Evolutionary conservation across 495 filamentous ascomycete species (phyloP).

Genomic region (Trichoderma parareesei): DNA sequence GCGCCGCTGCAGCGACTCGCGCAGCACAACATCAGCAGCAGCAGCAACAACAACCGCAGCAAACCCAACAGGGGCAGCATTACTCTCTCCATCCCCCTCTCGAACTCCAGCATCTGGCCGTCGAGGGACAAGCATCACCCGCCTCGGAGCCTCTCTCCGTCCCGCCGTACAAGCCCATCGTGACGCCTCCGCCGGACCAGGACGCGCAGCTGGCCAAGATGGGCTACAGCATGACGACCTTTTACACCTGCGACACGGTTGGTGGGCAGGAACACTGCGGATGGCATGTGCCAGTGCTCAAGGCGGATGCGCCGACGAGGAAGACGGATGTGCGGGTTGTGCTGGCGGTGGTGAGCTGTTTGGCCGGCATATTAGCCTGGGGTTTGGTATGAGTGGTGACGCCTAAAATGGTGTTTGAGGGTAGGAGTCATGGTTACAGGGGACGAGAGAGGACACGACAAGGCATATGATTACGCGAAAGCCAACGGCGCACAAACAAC

Average conservation of each 20-base stretch:
- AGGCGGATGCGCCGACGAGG: slow-evolving; percentile 15
- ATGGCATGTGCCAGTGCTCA: slow-evolving; percentile 35
- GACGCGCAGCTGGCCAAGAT: slow-evolving; percentile 12
- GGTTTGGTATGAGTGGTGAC: neutral
- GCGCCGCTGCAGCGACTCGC: neutral
- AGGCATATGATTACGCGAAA: too few relatives aligned
- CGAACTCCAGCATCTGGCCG: slow-evolving; percentile 5
- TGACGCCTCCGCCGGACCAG: neutral
- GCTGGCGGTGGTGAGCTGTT: neutral
- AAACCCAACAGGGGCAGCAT: neutral
- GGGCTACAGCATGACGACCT: slow-evolving; percentile 32
- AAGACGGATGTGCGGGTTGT: neutral
- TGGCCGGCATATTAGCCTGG: slow-evolving; percentile 3
- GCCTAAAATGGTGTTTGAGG: neutral
- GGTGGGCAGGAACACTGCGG: slow-evolving; percentile 31
- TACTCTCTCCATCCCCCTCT: neutral
- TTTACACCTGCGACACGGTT: slow-evolving; percentile 32
- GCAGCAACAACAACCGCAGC: neutral
- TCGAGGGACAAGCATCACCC: neutral
- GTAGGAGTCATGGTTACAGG: neutral
- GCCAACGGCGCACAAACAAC: too few relatives aligned
- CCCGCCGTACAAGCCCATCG: slow-evolving; percentile 2
- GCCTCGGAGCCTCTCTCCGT: neutral
- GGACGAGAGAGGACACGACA: neutral
- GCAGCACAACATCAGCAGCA: neutral